Evolutionary conservation across 306 rosid genomes (phyloP), one percentile per base, ranked within the genome.

Genomic region (Vigna trinervia): DNA sequence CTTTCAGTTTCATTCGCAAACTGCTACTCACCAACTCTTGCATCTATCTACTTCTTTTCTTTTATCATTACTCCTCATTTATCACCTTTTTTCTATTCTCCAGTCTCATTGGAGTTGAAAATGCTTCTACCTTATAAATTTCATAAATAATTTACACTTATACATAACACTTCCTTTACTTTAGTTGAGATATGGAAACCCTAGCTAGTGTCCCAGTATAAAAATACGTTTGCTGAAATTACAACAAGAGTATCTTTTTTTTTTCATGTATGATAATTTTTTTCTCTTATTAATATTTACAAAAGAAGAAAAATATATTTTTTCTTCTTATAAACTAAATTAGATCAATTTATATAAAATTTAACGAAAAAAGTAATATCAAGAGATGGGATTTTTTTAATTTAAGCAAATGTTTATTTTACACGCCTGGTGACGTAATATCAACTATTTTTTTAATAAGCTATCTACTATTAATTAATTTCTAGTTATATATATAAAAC

Each of bases 21-120:
- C 81, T 32, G 54, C 85, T 41, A 74, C 71, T 65, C 92, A 91
- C 93, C 94, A 68, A 87, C 92, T 67, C 74, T 71, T 11, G 38
- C 80, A 12, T 82, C 70, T 56, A 59, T 62, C 50, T 36, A 11
- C 62, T 46, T 32, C 19, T 51, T 64, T 47, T 48, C 8, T 23
- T 76, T 72, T 47, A 23, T 52, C 64, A 54, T 43, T 43, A 54
- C 32, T 54, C n/a, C 48, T 66, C 19, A 6, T 19, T 12, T 53
- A 6, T 62, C 41, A 41, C 12, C 46, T 20, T 20, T 32, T 36
- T 12, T 41, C 34, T 14, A 19, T 65, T 17, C 36, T 60, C 26
- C 47, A 64, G 8, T 22, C 46, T 69, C 34, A 46, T 13, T 77
- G 65, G 15, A 6, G 15, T 43, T 45, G 19, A 5, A 47, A 43